Conservation (phyloP, 1,284 basidiomycete species). For the Volvariella volvacea region DNA sequence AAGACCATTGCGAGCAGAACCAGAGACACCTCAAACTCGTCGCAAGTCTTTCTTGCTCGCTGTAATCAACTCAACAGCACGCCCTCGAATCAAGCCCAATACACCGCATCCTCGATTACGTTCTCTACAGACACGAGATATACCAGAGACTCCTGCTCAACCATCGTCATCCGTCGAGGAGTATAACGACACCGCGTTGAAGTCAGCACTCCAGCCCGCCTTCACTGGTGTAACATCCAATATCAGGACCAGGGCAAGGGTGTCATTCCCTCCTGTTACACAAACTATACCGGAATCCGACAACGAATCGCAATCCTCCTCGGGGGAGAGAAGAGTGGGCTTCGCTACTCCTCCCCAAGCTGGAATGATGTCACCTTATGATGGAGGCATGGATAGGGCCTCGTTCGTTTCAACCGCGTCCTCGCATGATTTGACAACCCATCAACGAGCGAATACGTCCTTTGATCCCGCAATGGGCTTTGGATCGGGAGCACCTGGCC, state of each 20-base stretch:
- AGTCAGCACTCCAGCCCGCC: constrained; percentile 37
- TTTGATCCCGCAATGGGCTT: constrained; percentile 75
- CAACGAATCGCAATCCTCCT: constrained; percentile 18
- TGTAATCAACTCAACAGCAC: constrained; percentile 69
- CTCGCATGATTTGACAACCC: constrained; percentile 77
- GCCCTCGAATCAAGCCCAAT: constrained; percentile 57
- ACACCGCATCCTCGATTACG: constrained; percentile 56
- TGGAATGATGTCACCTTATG: constrained; percentile 16
- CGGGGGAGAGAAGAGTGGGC: constrained; percentile 4
- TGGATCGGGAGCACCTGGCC: constrained; percentile 46
- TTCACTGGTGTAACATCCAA: constrained; percentile 62
- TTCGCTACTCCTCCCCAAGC: constrained; percentile 16
- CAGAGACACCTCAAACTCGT: constrained; percentile 58
- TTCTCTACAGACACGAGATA: too few species aligned
- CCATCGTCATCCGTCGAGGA: too few species aligned
- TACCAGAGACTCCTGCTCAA: too few species aligned
- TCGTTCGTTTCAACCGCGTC: constrained; percentile 76
- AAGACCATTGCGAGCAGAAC: constrained; percentile 16
- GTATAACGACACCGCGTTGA: constrained; percentile 15
- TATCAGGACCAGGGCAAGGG: constrained; percentile 30
- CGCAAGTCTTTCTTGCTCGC: constrained; percentile 70
- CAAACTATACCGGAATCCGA: constrained; percentile 34
- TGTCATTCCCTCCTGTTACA: constrained; percentile 57
- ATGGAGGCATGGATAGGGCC: constrained; percentile 31
- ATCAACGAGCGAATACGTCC: constrained; percentile 76